phyloP scores from a whole-genome alignment of 2,329 filamentous ascomycete genomes.

The Fusarium chlamydosporum region DNA sequence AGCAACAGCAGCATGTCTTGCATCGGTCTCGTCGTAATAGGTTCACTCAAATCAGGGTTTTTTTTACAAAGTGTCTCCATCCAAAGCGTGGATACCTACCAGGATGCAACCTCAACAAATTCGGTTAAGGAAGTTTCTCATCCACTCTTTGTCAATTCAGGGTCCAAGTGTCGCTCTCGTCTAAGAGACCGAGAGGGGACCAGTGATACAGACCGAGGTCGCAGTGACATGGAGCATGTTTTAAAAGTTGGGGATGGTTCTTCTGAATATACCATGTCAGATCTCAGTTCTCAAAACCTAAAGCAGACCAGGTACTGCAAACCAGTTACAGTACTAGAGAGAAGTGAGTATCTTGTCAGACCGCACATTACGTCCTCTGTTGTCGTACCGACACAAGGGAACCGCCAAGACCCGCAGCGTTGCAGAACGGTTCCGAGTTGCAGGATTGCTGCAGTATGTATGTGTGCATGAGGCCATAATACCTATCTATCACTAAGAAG shows the following conservation, averaged over 20 bases:
- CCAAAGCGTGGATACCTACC: background rate
- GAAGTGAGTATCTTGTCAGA: background rate
- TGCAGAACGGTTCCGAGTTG: background rate
- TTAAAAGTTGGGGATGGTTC: background rate
- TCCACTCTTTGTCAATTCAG: background rate
- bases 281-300: slow-evolving; percentile 1
- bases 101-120: background rate
- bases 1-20: background rate
- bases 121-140: background rate
- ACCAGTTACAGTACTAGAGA: background rate
- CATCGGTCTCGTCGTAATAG: background rate
- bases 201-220: slow-evolving; percentile 3
- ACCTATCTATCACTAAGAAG: background rate
- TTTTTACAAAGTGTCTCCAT: background rate
- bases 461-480: background rate
- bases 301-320: background rate
- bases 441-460: background rate
- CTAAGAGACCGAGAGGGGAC: slow-evolving; percentile 1
- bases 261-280: slow-evolving; percentile 2
- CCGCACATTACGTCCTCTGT: background rate
- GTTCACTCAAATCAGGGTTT: background rate
- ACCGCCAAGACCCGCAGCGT: slow-evolving; percentile 5
- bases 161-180: slow-evolving; percentile 2
- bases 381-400: background rate
- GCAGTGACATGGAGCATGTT: background rate